phyloP scores from a whole-genome alignment of 371 early-diverging fungal species.

The Paraphysoderma sedebokerense region DNA sequence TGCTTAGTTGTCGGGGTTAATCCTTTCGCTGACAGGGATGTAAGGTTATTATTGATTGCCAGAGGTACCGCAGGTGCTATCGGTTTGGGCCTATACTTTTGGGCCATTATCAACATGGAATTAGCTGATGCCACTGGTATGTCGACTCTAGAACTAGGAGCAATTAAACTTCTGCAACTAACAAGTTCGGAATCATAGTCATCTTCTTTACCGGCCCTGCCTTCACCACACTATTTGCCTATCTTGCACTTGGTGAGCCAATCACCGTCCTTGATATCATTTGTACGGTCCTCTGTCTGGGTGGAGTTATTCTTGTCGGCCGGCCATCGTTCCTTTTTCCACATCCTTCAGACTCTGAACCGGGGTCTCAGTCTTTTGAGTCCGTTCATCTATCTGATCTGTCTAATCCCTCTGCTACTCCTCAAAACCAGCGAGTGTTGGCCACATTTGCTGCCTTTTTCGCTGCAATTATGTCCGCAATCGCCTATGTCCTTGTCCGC shows the following conservation, averaged over 20 bases:
- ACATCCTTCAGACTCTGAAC: not conserved
- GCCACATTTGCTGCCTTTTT: slow-evolving; percentile 30
- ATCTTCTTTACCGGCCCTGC: slow-evolving; percentile 61
- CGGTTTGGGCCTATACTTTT: slow-evolving; percentile 54
- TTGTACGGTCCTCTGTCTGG: slow-evolving; percentile 30
- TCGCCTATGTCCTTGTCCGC: slow-evolving; percentile 53
- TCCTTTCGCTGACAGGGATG: slow-evolving; percentile 32
- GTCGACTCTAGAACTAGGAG: no score
- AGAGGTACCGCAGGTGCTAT: slow-evolving; percentile 44
- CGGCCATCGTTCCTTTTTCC: slow-evolving; percentile 42
- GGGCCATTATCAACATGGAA: slow-evolving; percentile 40
- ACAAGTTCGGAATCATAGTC: slow-evolving; percentile 12
- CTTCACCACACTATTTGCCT: slow-evolving; percentile 50
- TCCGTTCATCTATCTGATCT: not conserved
- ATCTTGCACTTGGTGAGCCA: slow-evolving; percentile 40
- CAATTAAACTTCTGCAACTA: no score
- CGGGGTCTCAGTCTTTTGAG: not conserved
- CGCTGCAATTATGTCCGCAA: slow-evolving; percentile 39
- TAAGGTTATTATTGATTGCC: slow-evolving; percentile 33
- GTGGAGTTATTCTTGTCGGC: slow-evolving; percentile 45
- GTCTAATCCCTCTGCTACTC: not conserved
- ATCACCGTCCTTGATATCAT: slow-evolving; percentile 37
- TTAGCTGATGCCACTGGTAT: slow-evolving; percentile 47
- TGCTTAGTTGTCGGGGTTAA: slow-evolving; percentile 26
- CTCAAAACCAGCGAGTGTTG: slow-evolving; percentile 12